phyloP scores from a whole-genome alignment of 768 basidiomycete genomes.

The Pisolithus albus region DNA sequence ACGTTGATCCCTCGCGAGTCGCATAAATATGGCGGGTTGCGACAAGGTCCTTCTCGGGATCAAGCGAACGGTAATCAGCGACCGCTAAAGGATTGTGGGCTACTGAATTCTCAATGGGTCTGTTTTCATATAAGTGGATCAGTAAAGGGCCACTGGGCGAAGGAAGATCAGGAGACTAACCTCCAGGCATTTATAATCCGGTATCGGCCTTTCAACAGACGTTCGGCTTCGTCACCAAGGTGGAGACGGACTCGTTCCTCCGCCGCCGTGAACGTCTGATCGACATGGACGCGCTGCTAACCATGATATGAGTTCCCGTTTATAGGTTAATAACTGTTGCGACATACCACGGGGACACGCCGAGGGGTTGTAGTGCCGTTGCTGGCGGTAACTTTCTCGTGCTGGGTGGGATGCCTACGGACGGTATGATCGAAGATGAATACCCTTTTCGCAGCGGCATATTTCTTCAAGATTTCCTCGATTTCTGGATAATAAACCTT shows the following conservation, averaged over 20 bases:
- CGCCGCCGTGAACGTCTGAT: slow-evolving; percentile 35
- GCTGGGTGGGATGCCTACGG: slow-evolving; percentile 18
- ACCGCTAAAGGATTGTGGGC: slow-evolving; percentile 36
- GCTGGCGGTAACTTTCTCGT: not conserved
- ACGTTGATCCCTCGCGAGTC: slow-evolving; percentile 29
- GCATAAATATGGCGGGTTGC: slow-evolving; percentile 31
- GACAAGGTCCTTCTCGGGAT: slow-evolving; percentile 32
- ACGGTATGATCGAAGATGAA: slow-evolving; percentile 43
- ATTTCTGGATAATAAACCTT: slow-evolving; percentile 37
- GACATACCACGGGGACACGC: slow-evolving; percentile 31
- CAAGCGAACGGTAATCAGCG: slow-evolving; percentile 34
- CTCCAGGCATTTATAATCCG: slow-evolving; percentile 46
- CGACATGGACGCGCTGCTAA: slow-evolving; percentile 38
- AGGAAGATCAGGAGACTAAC: not conserved
- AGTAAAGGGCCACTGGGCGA: not conserved
- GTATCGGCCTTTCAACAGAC: slow-evolving; percentile 33
- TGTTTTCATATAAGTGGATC: slow-evolving; percentile 2
- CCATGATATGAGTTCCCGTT: not conserved
- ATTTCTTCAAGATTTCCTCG: slow-evolving; percentile 34
- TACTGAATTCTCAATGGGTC: slow-evolving; percentile 34
- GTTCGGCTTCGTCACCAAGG: slow-evolving; percentile 35
- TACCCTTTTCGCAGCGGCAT: slow-evolving; percentile 33
- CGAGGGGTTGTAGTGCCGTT: not conserved
- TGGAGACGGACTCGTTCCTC: slow-evolving; percentile 33
- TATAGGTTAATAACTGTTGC: too few relatives aligned